Base-by-base conservation (phyloP, 1,284 basidiomycete species). In the Irpex sp. region DNA sequence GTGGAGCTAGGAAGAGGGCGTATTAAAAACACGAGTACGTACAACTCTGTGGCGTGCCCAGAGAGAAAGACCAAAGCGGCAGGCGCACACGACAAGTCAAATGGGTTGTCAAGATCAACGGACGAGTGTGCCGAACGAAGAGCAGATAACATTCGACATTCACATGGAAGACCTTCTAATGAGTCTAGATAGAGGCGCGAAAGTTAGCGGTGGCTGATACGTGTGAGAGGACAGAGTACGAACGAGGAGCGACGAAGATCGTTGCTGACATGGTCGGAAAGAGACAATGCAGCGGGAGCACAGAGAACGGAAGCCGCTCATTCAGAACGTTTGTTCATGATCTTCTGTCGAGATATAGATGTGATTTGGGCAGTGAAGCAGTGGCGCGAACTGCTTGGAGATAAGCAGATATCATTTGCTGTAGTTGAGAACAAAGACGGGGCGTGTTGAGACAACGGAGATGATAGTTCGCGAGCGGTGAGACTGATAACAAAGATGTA, bases 261-360 rank as follows among this genome's bases (percentile, higher is more conserved):
- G 58, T 21, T n/a, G 37, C 39, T 19, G 63, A 58, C 37, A 57
- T 61, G 36, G 37, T 54, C 56, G 55, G 56, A 58, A 47, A 61
- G 50, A 47, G 50, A 39, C 43, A 33, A 55, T 55, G 46, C 56
- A 55, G 36, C 19, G 36, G 31, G 11, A 35, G 56, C 58, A 37
- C 26, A 43, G 36, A 49, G 39, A 56, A n/a, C 51, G 59, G 43
- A 57, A 56, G 57, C 31, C 59, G 31, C 33, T 46, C 39, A 46
- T 46, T n/a, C 13, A 36, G 33, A 56, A 39, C 58, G 54, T 62
- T 47, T 21, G 39, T 39, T 36, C 47, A 17, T 46, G 58, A 61
- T 61, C 61, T 59, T 21, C 60, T 9, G 15, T 36, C 9, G 57
- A 33, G 31, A 33, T 33, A 33, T 33, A 33, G 37, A 58, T 26